These are phyloP conservation scores for Gardenia jasminoides DNA, from an alignment of 257 asterid species.

Conservation along the genomic window DNA sequence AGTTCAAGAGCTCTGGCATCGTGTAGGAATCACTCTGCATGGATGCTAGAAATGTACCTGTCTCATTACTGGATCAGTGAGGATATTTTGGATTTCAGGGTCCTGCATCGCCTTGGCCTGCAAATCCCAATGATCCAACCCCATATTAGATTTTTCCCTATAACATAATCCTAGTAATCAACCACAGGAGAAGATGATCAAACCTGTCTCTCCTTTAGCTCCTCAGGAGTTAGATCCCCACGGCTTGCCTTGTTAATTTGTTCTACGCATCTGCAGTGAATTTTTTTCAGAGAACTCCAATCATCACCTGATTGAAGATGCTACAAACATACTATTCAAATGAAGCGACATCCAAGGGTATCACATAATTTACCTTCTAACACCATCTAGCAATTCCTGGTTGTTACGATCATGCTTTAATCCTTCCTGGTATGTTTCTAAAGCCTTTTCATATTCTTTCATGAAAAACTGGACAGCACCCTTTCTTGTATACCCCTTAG, in stretches of 20 bases:
- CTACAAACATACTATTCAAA: not conserved
- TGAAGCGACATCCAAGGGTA: not conserved
- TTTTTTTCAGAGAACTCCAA: not conserved
- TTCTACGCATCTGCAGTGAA: constrained; percentile 62
- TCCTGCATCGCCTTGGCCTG: constrained; percentile 96
- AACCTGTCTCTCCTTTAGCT: constrained; percentile 97
- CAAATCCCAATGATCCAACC: not conserved
- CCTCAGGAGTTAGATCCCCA: constrained; percentile 89
- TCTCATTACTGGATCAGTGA: constrained; percentile 94
- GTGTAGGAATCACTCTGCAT: not conserved
- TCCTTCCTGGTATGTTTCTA: constrained; percentile 89
- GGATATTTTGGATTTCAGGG: constrained; percentile 89
- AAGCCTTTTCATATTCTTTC: constrained; percentile 87
- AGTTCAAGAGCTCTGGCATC: not conserved
- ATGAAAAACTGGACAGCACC: constrained; percentile 88
- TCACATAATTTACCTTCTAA: constrained; percentile 51
- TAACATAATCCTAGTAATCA: not conserved
- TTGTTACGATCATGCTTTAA: constrained; percentile 77
- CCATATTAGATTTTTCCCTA: not conserved
- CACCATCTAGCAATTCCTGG: constrained; percentile 80
- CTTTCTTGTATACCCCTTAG: constrained; percentile 84
- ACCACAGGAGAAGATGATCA: constrained; percentile 2
- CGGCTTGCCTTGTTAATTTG: constrained; percentile 89
- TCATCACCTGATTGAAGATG: not conserved
- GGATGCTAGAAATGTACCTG: constrained; percentile 47